Conservation (phyloP, 2,329 filamentous ascomycete genomes). For the Aspergillus puulaauensis region DNA sequence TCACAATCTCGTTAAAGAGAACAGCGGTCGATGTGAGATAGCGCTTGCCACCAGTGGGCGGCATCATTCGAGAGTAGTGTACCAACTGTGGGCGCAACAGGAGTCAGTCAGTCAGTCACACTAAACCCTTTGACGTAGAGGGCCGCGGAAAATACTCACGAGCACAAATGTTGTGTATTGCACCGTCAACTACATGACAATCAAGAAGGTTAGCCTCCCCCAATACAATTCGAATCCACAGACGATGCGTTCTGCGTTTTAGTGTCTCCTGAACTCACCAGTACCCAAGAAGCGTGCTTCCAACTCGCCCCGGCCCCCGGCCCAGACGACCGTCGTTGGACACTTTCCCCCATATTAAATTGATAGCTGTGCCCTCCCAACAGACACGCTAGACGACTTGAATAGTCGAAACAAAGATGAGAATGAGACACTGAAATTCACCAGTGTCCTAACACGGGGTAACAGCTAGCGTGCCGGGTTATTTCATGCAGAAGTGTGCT, state of each 20-base stretch:
- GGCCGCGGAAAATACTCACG: slow-evolving; percentile 29
- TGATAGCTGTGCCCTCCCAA: slow-evolving; percentile 16
- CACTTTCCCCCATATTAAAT: slow-evolving; percentile 33
- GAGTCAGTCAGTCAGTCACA: not conserved
- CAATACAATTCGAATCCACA: not conserved
- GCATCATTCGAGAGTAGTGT: slow-evolving; percentile 95
- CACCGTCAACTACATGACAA: slow-evolving; percentile 37
- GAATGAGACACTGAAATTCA: not conserved
- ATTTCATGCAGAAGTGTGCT: slow-evolving; percentile 16
- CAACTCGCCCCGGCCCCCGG: slow-evolving; percentile 31
- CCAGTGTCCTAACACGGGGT: not conserved
- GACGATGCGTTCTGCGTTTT: not conserved
- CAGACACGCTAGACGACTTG: not conserved
- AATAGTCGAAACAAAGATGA: not conserved
- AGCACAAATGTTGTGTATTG: slow-evolving; percentile 46
- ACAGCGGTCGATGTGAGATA: slow-evolving; percentile 95
- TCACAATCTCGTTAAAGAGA: slow-evolving; percentile 88
- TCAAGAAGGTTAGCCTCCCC: not conserved
- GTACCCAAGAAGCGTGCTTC: slow-evolving; percentile 37
- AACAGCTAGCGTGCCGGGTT: slow-evolving; percentile 4
- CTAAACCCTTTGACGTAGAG: too few relatives aligned
- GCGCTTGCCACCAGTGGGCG: slow-evolving; percentile 75
- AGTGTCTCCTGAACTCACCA: slow-evolving; percentile 33
- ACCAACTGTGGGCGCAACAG: slow-evolving; percentile 61
- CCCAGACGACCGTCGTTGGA: slow-evolving; percentile 33